Evolutionary conservation across 2,329 filamentous ascomycete genomes (phyloP).

Genomic region (Pseudocercospora fijiensis): DNA sequence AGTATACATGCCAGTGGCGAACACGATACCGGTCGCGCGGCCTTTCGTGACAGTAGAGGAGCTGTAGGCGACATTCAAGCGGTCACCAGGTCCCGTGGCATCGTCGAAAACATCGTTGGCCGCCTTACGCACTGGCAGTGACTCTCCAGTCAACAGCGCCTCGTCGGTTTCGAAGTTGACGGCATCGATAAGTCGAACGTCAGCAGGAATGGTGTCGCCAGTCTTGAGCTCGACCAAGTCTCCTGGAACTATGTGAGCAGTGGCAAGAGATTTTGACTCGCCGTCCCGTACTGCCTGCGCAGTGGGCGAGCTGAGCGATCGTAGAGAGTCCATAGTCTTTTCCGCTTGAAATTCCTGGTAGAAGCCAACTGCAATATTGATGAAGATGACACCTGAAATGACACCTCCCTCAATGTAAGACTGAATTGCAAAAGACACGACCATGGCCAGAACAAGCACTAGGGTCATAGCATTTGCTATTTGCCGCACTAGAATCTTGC

Average conservation of each 20-base stretch:
- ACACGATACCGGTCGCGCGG: conserved; percentile 66
- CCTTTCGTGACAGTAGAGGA: conserved; percentile 71
- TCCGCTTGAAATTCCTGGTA: conserved; percentile 50
- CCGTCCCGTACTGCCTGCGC: conserved; percentile 50
- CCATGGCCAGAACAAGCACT: conserved; percentile 53
- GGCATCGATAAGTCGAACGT: conserved; percentile 44
- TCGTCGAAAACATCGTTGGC: conserved; percentile 54
- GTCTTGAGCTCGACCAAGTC: conserved; percentile 50
- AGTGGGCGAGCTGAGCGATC: conserved; percentile 49
- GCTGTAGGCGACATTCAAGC: conserved; percentile 69
- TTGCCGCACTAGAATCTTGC: conserved; percentile 70
- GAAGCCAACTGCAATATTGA: conserved; percentile 50
- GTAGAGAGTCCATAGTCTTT: conserved; percentile 52
- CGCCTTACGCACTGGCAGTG: conserved; percentile 66
- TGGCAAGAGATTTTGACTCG: conserved; percentile 42
- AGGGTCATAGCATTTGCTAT: conserved; percentile 76
- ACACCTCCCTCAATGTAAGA: conserved; percentile 52
- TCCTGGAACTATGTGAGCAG: conserved; percentile 48
- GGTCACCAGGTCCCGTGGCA: conserved; percentile 64
- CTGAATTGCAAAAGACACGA: conserved; percentile 48
- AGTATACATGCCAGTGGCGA: conserved; percentile 70
- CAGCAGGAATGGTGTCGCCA: conserved; percentile 52
- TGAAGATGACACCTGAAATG: conserved; percentile 46
- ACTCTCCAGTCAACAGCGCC: conserved; percentile 72
- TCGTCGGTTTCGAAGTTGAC: conserved; percentile 75